These are phyloP conservation scores for Magnolia changhungtana DNA, from an alignment of 164 flowering plant genomes.

Conservation along the genomic window DNA sequence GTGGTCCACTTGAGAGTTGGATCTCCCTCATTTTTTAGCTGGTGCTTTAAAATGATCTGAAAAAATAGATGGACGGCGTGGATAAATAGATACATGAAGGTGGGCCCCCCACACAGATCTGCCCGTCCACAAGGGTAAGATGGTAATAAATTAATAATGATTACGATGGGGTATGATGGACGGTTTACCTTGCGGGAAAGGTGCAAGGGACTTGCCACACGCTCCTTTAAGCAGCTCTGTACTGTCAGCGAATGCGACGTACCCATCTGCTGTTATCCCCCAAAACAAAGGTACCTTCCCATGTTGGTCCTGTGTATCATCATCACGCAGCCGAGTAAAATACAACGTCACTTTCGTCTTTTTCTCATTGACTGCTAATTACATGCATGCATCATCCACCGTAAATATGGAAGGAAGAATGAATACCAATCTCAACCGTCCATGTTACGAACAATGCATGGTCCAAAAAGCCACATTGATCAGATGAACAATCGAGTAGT, in stretches of 20 bases:
- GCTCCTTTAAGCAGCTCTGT: constrained; percentile 52
- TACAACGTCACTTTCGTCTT: too few relatives aligned
- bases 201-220: constrained; percentile 77
- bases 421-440: too few relatives aligned
- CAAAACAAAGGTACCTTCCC: constrained; percentile 61
- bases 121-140: too few relatives aligned
- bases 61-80: too few relatives aligned
- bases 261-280: constrained; percentile 85
- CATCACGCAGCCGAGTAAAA: not conserved
- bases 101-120: too few relatives aligned
- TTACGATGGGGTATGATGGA: not conserved
- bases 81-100: too few relatives aligned
- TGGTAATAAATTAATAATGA: not conserved
- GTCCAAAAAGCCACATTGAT: not conserved
- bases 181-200: constrained; percentile 63
- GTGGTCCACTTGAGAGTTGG: too few relatives aligned
- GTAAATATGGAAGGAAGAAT: too few relatives aligned
- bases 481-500: not conserved
- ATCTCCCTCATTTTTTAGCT: too few relatives aligned
- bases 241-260: constrained; percentile 58
- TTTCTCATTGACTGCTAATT: not conserved
- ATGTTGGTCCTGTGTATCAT: constrained; percentile 18
- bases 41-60: too few relatives aligned
- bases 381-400: too few relatives aligned
- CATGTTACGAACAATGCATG: not conserved